These are phyloP conservation scores for Fraxinus cuspidata DNA, from an alignment of 257 asterid species.

Conservation along the genomic window DNA sequence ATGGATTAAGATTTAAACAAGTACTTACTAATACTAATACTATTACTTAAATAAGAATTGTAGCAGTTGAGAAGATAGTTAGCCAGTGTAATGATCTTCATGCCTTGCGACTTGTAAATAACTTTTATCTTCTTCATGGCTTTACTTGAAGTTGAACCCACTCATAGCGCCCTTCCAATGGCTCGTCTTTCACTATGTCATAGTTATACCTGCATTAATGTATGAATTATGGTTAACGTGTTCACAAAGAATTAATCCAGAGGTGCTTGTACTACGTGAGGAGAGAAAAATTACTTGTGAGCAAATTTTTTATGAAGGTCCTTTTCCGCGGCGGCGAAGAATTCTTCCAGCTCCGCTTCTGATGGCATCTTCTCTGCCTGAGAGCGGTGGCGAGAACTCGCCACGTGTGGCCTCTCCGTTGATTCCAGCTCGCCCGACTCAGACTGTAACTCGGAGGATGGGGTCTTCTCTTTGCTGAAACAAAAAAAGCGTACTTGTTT, in stretches of 20 bases:
- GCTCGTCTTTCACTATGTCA: slow-evolving; percentile 63
- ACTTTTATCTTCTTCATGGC: slow-evolving; percentile 29
- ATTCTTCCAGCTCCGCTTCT: slow-evolving; percentile 53
- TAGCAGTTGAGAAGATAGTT: neutral
- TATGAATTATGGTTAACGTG: neutral
- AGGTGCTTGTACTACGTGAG: neutral
- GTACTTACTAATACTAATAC: slow-evolving; percentile 9
- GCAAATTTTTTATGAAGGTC: slow-evolving; percentile 45
- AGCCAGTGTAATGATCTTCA: neutral
- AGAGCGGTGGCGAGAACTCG: slow-evolving; percentile 25
- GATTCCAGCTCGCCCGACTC: slow-evolving; percentile 50
- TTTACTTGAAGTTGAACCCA: slow-evolving; percentile 46
- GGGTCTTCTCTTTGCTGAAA: slow-evolving; percentile 44
- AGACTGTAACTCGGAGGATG: slow-evolving; percentile 34
- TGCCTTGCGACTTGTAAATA: neutral
- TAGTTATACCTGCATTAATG: slow-evolving; percentile 58
- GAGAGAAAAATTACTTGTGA: slow-evolving; percentile 40
- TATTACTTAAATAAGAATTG: neutral
- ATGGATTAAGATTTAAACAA: slow-evolving; percentile 18
- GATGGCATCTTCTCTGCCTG: slow-evolving; percentile 44
- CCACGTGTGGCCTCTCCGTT: slow-evolving; percentile 29
- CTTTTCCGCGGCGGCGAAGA: slow-evolving; percentile 59
- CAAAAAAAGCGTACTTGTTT: slow-evolving; percentile 5
- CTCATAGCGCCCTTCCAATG: slow-evolving; percentile 60
- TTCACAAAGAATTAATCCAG: neutral